phyloP scores from a whole-genome alignment of 208 protist genomes.

The Kentomonas sorsogonicus region DNA sequence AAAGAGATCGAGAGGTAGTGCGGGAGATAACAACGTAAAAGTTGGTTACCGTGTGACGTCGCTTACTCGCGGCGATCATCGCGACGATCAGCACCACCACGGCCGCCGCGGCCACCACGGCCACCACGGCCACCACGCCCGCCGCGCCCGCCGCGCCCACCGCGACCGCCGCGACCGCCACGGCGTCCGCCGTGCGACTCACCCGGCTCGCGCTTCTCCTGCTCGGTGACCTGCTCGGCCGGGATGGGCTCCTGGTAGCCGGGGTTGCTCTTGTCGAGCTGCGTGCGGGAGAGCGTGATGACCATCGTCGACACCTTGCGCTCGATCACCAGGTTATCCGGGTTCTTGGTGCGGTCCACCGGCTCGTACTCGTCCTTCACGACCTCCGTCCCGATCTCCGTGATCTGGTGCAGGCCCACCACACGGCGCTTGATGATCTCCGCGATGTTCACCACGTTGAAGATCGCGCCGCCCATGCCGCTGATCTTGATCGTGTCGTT shows the following conservation, averaged over 20 bases:
- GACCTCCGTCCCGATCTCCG: slow-evolving; percentile 70
- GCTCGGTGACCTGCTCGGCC: slow-evolving; percentile 80
- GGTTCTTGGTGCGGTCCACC: slow-evolving; percentile 62
- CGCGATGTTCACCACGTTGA: slow-evolving; percentile 89
- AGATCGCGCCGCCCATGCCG: slow-evolving; percentile 87
- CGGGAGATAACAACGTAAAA: too few species aligned
- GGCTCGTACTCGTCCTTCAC: slow-evolving; percentile 88
- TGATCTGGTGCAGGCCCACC: slow-evolving; percentile 88
- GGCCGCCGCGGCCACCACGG: slow-evolving; percentile 23
- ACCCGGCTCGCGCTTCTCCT: slow-evolving; percentile 59
- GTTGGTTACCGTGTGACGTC: too few species aligned
- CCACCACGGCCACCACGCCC: slow-evolving; percentile 20
- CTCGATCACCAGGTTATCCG: slow-evolving; percentile 66
- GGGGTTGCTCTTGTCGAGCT: slow-evolving; percentile 72
- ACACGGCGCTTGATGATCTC: slow-evolving; percentile 92
- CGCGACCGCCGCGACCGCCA: slow-evolving; percentile 27
- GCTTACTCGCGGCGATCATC: too few species aligned
- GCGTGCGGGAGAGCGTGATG: slow-evolving; percentile 86
- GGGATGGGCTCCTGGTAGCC: slow-evolving; percentile 91
- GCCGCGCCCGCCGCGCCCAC: slow-evolving; percentile 28
- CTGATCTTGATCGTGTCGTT: slow-evolving; percentile 87
- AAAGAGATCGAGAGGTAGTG: too few species aligned
- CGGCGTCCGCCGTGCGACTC: slow-evolving; percentile 28
- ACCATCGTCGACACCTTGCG: slow-evolving; percentile 85
- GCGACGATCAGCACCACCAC: too few species aligned